Evolutionary conservation across 2,329 filamentous ascomycete genomes (phyloP).

Genomic region (Blastomyces gilchristii): DNA sequence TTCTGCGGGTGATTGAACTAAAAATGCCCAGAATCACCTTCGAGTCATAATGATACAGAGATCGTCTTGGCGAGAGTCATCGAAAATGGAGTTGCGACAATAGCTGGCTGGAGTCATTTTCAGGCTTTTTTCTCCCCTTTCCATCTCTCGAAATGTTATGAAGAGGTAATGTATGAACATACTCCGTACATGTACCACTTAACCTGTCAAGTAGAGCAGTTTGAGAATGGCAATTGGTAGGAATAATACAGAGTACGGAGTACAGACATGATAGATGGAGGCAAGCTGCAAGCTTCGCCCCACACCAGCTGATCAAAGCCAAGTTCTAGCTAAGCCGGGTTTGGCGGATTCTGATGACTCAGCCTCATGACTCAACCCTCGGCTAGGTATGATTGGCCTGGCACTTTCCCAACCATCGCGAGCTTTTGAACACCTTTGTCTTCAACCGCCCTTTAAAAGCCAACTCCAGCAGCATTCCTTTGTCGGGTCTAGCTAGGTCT

Average conservation of each 20-base stretch:
- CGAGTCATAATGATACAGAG: background rate
- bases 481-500: background rate
- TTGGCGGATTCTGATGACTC: background rate
- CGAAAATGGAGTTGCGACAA: background rate
- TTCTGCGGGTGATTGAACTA: too few species aligned
- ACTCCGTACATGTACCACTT: background rate
- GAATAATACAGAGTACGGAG: too few species aligned
- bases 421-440: background rate
- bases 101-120: too few species aligned
- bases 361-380: slow-evolving; percentile 2
- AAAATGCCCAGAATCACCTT: background rate
- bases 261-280: too few species aligned
- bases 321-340: too few species aligned
- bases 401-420: slow-evolving; percentile 9
- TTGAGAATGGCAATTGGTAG: too few species aligned
- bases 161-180: too few species aligned
- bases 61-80: background rate
- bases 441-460: background rate
- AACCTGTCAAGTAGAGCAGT: background rate
- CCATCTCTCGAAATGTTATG: too few species aligned
- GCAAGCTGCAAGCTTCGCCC: too few species aligned
- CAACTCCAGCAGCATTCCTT: background rate
- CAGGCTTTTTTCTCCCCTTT: too few species aligned
- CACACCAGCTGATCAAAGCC: too few species aligned
- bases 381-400: slow-evolving; percentile 13